Conservation (phyloP, 1,284 basidiomycete species). For the Cutaneotrichosporon daszewskae region DNA sequence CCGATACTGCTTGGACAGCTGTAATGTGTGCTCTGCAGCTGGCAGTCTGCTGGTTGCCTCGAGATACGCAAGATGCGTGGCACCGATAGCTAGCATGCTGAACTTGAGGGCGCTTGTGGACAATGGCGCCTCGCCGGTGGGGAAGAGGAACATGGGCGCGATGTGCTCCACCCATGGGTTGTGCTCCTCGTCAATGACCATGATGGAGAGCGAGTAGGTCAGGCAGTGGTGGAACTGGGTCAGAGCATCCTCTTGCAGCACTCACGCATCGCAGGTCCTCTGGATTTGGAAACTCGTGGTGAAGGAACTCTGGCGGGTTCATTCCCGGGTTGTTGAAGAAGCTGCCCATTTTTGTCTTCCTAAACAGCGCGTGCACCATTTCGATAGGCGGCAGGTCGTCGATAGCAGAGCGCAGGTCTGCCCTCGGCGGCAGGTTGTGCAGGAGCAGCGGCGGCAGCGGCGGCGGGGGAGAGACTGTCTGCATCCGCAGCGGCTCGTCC, state of each 20-base stretch:
- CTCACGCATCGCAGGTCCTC: conserved; percentile 37
- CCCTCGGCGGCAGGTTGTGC: conserved; percentile 4
- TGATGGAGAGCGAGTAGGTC: conserved; percentile 38
- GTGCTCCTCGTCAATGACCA: conserved; percentile 34
- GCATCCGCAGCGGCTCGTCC: not conserved
- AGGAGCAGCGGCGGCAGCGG: not conserved
- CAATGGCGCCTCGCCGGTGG: conserved; percentile 23
- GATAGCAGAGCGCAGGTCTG: conserved; percentile 3
- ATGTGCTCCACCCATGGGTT: conserved; percentile 40
- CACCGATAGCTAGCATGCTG: conserved; percentile 33
- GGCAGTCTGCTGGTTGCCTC: conserved; percentile 10
- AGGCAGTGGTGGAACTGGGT: conserved; percentile 40
- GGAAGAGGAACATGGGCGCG: conserved; percentile 35
- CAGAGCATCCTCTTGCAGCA: not conserved
- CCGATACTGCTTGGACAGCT: conserved; percentile 22
- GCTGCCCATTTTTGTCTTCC: conserved; percentile 37
- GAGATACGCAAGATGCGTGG: conserved; percentile 23
- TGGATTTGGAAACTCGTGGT: conserved; percentile 25
- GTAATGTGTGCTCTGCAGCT: conserved; percentile 14
- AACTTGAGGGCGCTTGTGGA: conserved; percentile 29
- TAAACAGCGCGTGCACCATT: conserved; percentile 31
- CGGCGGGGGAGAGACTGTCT: conserved; percentile 2
- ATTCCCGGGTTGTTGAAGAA: conserved; percentile 33
- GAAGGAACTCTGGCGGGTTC: conserved; percentile 36
- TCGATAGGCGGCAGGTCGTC: conserved; percentile 26